Evolutionary conservation across 768 basidiomycete species (phyloP).

Genomic region (Boletus bicolor): DNA sequence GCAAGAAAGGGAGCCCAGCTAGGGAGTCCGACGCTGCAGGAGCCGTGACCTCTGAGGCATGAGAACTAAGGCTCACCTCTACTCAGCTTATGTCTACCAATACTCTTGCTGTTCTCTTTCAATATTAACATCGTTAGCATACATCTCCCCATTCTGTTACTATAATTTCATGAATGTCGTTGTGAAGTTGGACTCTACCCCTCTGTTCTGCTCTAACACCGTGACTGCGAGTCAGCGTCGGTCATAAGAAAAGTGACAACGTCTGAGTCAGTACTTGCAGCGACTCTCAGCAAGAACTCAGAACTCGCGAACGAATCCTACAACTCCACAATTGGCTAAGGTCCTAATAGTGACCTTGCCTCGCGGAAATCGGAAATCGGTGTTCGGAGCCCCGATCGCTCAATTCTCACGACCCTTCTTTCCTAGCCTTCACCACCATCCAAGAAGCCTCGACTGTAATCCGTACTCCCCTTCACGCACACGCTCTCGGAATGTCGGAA

Average conservation of each 20-base stretch:
- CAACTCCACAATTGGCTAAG: too few species aligned
- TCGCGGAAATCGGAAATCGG: neutral
- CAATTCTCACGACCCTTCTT: neutral
- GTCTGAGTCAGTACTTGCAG: too few species aligned
- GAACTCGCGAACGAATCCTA: too few species aligned
- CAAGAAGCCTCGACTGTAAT: neutral
- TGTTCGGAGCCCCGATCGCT: neutral
- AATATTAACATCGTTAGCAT: slow-evolving; percentile 1
- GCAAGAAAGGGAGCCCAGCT: slow-evolving; percentile 65
- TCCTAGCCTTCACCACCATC: neutral
- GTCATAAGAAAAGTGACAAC: too few species aligned
- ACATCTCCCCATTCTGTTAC: neutral
- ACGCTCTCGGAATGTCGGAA: neutral
- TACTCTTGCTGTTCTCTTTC: neutral
- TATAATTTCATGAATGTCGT: neutral
- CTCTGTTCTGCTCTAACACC: too few species aligned
- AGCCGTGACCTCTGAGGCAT: neutral
- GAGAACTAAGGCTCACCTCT: neutral
- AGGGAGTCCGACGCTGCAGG: slow-evolving; percentile 4
- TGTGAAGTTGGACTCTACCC: too few species aligned
- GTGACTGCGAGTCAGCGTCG: too few species aligned
- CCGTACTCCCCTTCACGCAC: neutral
- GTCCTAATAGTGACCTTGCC: too few species aligned
- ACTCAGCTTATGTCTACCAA: too few species aligned
- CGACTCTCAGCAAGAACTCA: too few species aligned